A percentile compares a stretch with the other conserved stretches of the same genome.
Conservation (phyloP, 108 stramenopile genomes). For the Asterionellopsis glacialis region DNA sequence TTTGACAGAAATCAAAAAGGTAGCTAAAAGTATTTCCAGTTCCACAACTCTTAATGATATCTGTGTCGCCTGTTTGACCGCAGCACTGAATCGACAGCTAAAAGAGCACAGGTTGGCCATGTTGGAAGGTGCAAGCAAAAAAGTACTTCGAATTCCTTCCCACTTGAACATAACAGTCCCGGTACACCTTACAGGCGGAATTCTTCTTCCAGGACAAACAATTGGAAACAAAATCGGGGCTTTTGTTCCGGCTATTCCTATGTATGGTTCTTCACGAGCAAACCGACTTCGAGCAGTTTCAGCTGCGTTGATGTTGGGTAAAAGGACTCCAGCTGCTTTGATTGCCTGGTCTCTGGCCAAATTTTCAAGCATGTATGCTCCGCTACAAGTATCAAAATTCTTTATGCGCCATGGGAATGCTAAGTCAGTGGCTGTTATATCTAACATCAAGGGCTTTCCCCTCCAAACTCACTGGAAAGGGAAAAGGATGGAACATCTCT, state of each 20-base stretch:
- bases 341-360: conserved; percentile 53
- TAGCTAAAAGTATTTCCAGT: conserved; percentile 29
- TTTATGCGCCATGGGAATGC: conserved; percentile 56
- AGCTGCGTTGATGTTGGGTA: conserved; percentile 32
- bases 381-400: conserved; percentile 28
- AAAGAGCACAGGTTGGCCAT: conserved; percentile 34
- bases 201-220: conserved; percentile 61
- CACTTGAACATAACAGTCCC: conserved; percentile 67
- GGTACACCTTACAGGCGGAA: conserved; percentile 77
- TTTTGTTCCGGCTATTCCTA: conserved; percentile 53
- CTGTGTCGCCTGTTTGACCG: conserved; percentile 66
- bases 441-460: conserved; percentile 64
- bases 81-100: conserved; percentile 61
- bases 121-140: neutral
- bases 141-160: neutral
- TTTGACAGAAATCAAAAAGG: conserved; percentile 63
- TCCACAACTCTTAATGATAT: conserved; percentile 78
- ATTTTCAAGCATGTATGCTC: conserved; percentile 33
- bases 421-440: conserved; percentile 64
- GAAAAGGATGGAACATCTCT: conserved; percentile 46
- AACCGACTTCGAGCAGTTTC: conserved; percentile 57
- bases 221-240: conserved; percentile 86
- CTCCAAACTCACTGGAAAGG: conserved; percentile 60
- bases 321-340: conserved; percentile 61
- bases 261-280: conserved; percentile 7